Conservation (phyloP, 805 yeast genomes). For the Kodamaea neixiangensis region DNA sequence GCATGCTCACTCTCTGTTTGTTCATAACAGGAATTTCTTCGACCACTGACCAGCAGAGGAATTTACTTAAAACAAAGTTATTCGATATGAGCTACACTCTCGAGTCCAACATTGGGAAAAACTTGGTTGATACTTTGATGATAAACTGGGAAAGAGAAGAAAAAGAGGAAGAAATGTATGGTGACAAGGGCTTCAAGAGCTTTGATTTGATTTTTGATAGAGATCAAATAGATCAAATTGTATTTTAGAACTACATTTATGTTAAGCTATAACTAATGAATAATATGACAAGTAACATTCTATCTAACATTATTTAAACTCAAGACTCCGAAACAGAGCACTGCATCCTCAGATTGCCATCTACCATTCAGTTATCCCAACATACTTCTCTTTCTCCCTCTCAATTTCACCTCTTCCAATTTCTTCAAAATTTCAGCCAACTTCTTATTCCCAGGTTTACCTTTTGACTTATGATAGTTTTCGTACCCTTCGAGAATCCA, state of each 20-base stretch:
- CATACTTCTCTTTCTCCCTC: conserved; percentile 97
- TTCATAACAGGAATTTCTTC: conserved; percentile 12
- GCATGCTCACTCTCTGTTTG: conserved; percentile 13
- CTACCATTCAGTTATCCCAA: conserved; percentile 52
- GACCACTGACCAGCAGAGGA: conserved; percentile 5
- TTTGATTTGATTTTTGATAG: conserved; percentile 17
- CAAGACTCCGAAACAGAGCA: too few species aligned
- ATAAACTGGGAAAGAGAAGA: conserved; percentile 14
- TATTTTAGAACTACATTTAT: conserved; percentile 8
- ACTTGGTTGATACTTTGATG: conserved; percentile 9
- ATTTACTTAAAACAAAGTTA: conserved; percentile 1
- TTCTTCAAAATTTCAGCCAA: conserved; percentile 58
- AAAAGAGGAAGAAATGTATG: conserved; percentile 5
- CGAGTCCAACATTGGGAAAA: conserved; percentile 13
- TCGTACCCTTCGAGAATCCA: conserved; percentile 77
- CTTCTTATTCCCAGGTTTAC: conserved; percentile 40
- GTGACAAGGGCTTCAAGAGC: conserved; percentile 15
- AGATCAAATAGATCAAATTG: conserved; percentile 10
- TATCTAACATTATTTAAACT: not conserved
- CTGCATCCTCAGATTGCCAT: too few species aligned
- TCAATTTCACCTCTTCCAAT: conserved; percentile 79
- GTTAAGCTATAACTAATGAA: too few species aligned
- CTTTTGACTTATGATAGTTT: conserved; percentile 31
- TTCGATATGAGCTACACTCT: conserved; percentile 2
- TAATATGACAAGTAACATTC: too few species aligned